Evolutionary conservation across 768 basidiomycete species (phyloP), one percentile per base, ranked within the genome.

Genomic region (Gymnopilus dilepis): DNA sequence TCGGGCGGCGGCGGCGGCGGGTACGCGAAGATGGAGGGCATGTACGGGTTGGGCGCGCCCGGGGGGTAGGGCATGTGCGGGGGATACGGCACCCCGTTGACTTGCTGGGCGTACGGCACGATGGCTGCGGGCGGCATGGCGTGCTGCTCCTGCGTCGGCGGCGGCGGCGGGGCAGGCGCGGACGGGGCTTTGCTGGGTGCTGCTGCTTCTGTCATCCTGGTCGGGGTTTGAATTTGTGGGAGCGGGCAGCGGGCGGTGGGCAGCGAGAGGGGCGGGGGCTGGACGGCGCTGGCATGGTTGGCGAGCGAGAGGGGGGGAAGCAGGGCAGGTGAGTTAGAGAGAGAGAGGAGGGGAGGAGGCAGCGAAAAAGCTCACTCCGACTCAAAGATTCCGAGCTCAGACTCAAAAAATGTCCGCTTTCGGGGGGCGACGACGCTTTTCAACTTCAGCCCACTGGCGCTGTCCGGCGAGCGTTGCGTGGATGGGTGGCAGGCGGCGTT

Each of bases 301-400:
- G 40, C 40, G 48, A 43, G 31, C 63, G 59, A 48, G 65, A 55
- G 53, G 62, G 31, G n/a, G n/a, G n/a, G n/a, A n/a, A 22, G 48
- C 52, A 50, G 60, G 15, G 47, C 59, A 59, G 43, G 64, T 50
- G 63, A 55, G 54, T 47, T 56, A 34, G 55, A 33, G 22, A 37
- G 54, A 41, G 42, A 41, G n/a, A 41, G 59, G 22, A 45, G 51
- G 59, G 53, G 61, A 65, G 34, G 65, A 71, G 69, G 69, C 70
- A 72, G 61, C 67, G 73, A 75, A 73, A 76, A 74, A 72, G 73
- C 77, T 77, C 76, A 79, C 80, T 80, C 78, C 77, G 79, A 78
- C 73, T 78, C 71, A 79, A 79, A 78, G 76, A 70, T 76, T 76
- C 76, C 72, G 77, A 77, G 79, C 78, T 79, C 75, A 77, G 78